Base-by-base conservation (phyloP, 2,329 filamentous ascomycete genomes). In the Trichoderma simmonsii region DNA sequence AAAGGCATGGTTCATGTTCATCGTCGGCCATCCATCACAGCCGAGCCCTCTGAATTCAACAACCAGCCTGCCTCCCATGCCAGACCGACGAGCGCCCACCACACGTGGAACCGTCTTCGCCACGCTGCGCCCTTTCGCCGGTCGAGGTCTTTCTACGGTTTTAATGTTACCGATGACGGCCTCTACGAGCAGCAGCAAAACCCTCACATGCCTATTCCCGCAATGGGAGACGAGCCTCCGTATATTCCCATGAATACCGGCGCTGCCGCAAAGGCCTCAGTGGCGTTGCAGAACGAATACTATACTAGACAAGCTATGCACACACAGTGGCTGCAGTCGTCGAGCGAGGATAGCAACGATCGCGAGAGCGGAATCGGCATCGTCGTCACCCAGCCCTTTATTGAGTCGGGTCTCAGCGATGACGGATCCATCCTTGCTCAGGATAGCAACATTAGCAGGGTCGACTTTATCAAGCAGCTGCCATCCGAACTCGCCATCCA, bases 311-410 rank as follows among this genome's bases (percentile, higher is more conserved):
- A 82, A 79, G 62, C 80, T 6, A 70, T 80, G 2, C 79, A 84
- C 34, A 83, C 82, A 54, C 81, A 83, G 64, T 84, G 85, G 80
- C 77, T 88, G 8, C 78, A 82, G 9, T 75, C 78, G 24, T 76
- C 77, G 2, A 79, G 78, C 36, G 85, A 88, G 3, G 85, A 86
- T 21, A 82, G 81, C 62, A 88, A 86, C 74, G 89, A 91, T 74
- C 83, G 85, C 30, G 89, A 91, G 80, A 91, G 90, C 75, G 89
- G 89, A 24, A 90, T 91, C 67, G 89, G 88, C 36, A 91, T 91
- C 64, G 83, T 85, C 1, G 80, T 90, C 3, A 85, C 86, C 1
- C 79, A 83, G 21, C 80, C 83, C 21, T 82, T 82, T 4, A 74
- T 79, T 1, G 82, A 82, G 30, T 79, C 79, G 4, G 82, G 84